Evolutionary conservation across 768 basidiomycete species (phyloP), one percentile per base, ranked within the genome.

Genomic region (Leccinum barrowsii): DNA sequence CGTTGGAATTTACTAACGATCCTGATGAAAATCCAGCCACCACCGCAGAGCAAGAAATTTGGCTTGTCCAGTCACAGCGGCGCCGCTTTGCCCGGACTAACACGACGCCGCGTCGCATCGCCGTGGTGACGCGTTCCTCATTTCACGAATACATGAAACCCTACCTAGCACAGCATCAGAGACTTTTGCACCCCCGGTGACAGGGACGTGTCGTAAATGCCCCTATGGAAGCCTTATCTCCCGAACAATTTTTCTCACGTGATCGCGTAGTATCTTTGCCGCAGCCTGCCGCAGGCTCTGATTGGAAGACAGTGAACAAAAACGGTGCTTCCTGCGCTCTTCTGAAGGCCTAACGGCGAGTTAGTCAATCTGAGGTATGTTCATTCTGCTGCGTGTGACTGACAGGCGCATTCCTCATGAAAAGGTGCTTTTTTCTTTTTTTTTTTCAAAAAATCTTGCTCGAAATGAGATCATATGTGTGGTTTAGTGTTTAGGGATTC

Each of bases 81-180:
- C 35, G 37, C 21, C 56, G 24, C 21, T 34, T 50, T 50, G 40
- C 28, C 22, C 51, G 42, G 28, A 59, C 32, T 34, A 51, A 37
- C n/a, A 22, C 28, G 19, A 34, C 15, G 34, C 13, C 21, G 15
- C 32, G 13, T 52, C 59, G 55, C 52, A 40, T 58, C 24, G 7
- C 28, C 28, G 49, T 55, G 59, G 35, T 42, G 54, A 67, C 40
- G 19, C 8, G 12, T 24, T 37, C 42, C 47, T 55, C 52, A 56
- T 59, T 56, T 56, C 48, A 37, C 46, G 13, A 32, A 44, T 44
- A 57, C 49, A 57, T 62, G 61, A 65, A 60, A 48, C 42, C 40
- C 24, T 34, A 37, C 12, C 48, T 50, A 54, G 40, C 67, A 68
- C 67, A 68, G 67, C 68, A 70, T 68, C 44, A 60, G 51, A 21